Conservation (phyloP, 305 asterid species). For the Petunia hybrid region DNA sequence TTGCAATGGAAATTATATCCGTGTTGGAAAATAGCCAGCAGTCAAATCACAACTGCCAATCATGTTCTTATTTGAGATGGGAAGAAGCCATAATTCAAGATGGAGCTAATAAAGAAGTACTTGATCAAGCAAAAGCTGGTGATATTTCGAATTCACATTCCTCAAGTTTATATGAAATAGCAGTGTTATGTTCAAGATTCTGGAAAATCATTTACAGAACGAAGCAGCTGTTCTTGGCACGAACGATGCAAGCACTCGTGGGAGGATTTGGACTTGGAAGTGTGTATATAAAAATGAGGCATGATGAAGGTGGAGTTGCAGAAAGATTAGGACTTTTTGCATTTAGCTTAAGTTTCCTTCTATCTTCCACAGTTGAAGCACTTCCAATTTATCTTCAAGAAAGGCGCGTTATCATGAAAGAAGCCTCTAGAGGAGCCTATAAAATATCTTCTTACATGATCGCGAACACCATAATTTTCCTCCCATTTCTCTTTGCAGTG, state of each 20-base stretch:
- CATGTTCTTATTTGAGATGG: slow-evolving; percentile 29
- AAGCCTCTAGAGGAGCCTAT: slow-evolving; percentile 85
- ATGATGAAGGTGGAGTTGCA: slow-evolving; percentile 73
- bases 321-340: slow-evolving; percentile 89
- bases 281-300: slow-evolving; percentile 66
- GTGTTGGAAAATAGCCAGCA: slow-evolving; percentile 48
- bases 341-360: slow-evolving; percentile 85
- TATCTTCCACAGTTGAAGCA: slow-evolving; percentile 93
- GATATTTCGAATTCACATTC: slow-evolving; percentile 25
- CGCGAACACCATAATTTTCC: slow-evolving; percentile 76
- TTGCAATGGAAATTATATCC: slow-evolving; percentile 79
- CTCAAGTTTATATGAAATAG: slow-evolving; percentile 53
- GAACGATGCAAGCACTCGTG: slow-evolving; percentile 87
- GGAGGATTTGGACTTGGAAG: slow-evolving; percentile 92
- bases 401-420: slow-evolving; percentile 77
- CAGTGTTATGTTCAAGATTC: slow-evolving; percentile 68
- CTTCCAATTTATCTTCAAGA: slow-evolving; percentile 93
- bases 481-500: slow-evolving; percentile 77
- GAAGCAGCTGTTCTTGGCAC: slow-evolving; percentile 78
- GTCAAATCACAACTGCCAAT: slow-evolving; percentile 22
- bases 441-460: slow-evolving; percentile 79
- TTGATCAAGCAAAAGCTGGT: slow-evolving; percentile 24
- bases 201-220: slow-evolving; percentile 89
- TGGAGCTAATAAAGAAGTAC: neutral
- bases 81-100: slow-evolving; percentile 27